Base-by-base conservation (phyloP, 164 flowering plant species). In the Kalanchoe fedtschenkoi region DNA sequence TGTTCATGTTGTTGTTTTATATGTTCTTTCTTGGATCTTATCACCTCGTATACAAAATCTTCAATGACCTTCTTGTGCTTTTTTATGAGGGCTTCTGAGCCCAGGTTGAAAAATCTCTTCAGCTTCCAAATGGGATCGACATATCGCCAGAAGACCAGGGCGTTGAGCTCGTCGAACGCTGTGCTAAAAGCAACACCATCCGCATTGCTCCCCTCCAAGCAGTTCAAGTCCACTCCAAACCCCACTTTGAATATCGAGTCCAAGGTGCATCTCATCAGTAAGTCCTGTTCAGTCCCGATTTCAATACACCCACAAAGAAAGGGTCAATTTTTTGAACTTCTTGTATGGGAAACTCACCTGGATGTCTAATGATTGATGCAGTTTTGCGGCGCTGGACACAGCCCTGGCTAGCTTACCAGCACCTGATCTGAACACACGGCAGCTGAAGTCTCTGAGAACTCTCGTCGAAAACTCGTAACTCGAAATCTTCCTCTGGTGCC, bases 181-280 rank as follows among this genome's bases (percentile, higher is more conserved):
- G 61, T 44, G 60, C 65, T 53, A 63, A 83, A 87, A 2, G 10
- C 17, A 0, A 34, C 43, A 13, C 82, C 81, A 65, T 79, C 89
- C 64, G 80, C 81, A 64, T 35, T 76, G 21, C 86, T 71, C 21
- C 88, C 88, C 61, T 77, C 73, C 81, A 84, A 74, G 70, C 71
- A 84, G 72, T 43, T 84, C 87, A 62, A 76, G 21, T 44, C 51
- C n/a, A 44, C 67, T 2, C 92, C 96, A 61, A 89, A 84, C 22
- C 77, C 86, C 56, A 89, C 89, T 66, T 74, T 76, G 75, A 81
- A 84, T 41, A 89, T 80, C 0, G 96, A 89, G 64, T 89, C 96
- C 58, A 88, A 54, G 14, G 85, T 80, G 6, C 86, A 75, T 68
- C 76, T 89, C 92, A 84, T 84, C 22, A 84, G 79, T 30, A 86